Base-by-base conservation (phyloP, 2,329 filamentous ascomycete genomes). In the Aureobasidium melanogenum region DNA sequence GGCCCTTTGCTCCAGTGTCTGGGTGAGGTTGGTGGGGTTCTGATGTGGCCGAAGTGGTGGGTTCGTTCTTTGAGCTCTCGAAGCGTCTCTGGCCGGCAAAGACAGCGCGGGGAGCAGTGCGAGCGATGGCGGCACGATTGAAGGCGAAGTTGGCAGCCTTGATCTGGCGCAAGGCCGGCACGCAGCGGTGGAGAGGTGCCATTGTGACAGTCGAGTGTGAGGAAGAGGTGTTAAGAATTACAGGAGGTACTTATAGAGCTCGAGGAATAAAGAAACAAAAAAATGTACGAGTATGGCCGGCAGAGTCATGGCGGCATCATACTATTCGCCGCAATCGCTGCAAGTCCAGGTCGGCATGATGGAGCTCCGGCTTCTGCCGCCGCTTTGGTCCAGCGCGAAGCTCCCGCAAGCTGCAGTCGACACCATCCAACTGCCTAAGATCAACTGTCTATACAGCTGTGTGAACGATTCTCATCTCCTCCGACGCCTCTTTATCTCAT, bases 121-220 rank as follows among this genome's bases (percentile, higher is more conserved):
- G 36, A 66, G 63, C 34, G 65, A 61, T 48, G 50, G 50, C 64
- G 69, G 70, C 64, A 39, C 61, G 56, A 12, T 54, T 56, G 39
- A 71, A 71, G 30, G 66, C 59, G 38, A 62, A 63, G 63, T 72
- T 71, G 54, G 69, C 65, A 30, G 71, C 61, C 30, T 67, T 70
- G 17, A 73, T 64, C 47, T 69, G 70, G 56, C 70, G 66, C 22
- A 72, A 58, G 24, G 67, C 67, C 19, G 70, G 69, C 24, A 69
- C 43, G 30, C 61, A 61, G 38, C 63, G 63, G 46, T 48, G 50
- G 32, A 64, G 61, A 32, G 57, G 52, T 12, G 52, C 56, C 63
- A 64, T 64, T n/a, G 22, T 64, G 22, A 22, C 24, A 14, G n/a
- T 22, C n/a, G 26, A 15, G 3, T 55, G 17, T 55, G 17, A 2